Conservation (phyloP, 2,329 filamentous ascomycete genomes). For the Tympanopsis confertula region DNA sequence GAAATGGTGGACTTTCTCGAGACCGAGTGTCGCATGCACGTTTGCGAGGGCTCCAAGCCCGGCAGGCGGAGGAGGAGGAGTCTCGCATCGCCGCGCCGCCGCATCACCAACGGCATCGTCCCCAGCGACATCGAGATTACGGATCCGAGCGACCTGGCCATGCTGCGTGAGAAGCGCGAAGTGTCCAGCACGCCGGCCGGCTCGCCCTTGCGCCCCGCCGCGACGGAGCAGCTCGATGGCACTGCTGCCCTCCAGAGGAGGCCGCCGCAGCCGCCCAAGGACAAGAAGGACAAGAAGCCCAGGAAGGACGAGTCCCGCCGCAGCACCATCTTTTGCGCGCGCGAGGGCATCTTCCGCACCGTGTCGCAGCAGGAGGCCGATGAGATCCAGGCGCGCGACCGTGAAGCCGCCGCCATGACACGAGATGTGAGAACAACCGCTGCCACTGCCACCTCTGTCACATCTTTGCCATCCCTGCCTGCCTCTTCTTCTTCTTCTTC, state of each 20-base stretch:
- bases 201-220: conserved; percentile 11
- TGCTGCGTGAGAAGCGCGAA: neutral
- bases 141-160: conserved; percentile 26
- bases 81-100: conserved; percentile 11
- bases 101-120: conserved; percentile 21
- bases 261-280: conserved; percentile 20
- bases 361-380: conserved; percentile 41
- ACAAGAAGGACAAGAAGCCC: conserved; percentile 17
- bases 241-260: conserved; percentile 14
- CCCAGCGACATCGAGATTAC: conserved; percentile 22
- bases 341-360: conserved; percentile 51
- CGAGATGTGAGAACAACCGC: conserved; percentile 7
- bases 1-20: conserved; percentile 68
- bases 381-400: conserved; percentile 20
- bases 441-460: conserved; percentile 8
- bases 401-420: conserved; percentile 10
- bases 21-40: conserved; percentile 59
- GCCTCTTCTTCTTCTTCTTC: too few relatives aligned
- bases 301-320: conserved; percentile 14
- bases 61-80: conserved; percentile 17
- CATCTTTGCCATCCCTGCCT: conserved; percentile 11
- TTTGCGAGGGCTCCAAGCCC: conserved; percentile 46
- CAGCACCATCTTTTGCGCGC: conserved; percentile 46
- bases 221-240: conserved; percentile 18
- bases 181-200: neutral